Evolutionary conservation across 495 filamentous ascomycete genomes (phyloP).

Genomic region (Cetradonia linearis): DNA sequence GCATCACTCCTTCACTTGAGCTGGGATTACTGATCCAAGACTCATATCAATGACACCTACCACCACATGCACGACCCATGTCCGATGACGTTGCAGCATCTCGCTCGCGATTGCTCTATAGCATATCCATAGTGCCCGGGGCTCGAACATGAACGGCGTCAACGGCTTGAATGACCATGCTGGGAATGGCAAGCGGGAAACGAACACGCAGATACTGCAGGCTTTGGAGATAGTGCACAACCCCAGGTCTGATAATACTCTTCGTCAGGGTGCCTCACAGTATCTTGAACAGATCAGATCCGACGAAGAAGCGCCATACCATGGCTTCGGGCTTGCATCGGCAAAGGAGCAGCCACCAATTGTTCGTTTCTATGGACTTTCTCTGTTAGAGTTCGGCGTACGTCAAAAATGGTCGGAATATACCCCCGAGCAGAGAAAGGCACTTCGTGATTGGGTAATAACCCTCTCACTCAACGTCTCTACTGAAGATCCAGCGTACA

Average conservation of each 20-base stretch:
- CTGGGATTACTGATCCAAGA: not conserved
- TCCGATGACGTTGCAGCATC: not conserved
- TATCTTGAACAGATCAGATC: conserved; percentile 79
- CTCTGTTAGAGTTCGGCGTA: conserved; percentile 78
- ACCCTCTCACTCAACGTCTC: conserved; percentile 64
- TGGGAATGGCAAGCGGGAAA: conserved; percentile 9
- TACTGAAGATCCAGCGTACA: conserved; percentile 64
- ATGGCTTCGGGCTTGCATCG: conserved; percentile 76
- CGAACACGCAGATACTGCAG: conserved; percentile 51
- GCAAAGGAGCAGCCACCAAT: conserved; percentile 61
- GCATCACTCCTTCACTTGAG: not conserved
- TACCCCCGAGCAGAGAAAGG: conserved; percentile 47
- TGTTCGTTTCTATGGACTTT: conserved; percentile 87
- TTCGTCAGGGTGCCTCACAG: conserved; percentile 69
- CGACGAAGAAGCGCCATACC: conserved; percentile 62
- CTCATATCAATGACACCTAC: conserved; percentile 5
- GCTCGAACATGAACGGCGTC: conserved; percentile 10
- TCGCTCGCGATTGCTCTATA: not conserved
- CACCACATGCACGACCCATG: not conserved
- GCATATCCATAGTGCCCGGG: not conserved
- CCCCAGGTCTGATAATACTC: conserved; percentile 67
- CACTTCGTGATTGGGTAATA: conserved; percentile 63
- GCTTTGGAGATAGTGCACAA: conserved; percentile 81
- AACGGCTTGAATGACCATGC: conserved; percentile 1
- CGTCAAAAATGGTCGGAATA: conserved; percentile 72